Percentiles rank a stretch among this genome's conserved stretches.
phyloP scores from a whole-genome alignment of 768 basidiomycete species.

The Daedaleopsis sinensis region DNA sequence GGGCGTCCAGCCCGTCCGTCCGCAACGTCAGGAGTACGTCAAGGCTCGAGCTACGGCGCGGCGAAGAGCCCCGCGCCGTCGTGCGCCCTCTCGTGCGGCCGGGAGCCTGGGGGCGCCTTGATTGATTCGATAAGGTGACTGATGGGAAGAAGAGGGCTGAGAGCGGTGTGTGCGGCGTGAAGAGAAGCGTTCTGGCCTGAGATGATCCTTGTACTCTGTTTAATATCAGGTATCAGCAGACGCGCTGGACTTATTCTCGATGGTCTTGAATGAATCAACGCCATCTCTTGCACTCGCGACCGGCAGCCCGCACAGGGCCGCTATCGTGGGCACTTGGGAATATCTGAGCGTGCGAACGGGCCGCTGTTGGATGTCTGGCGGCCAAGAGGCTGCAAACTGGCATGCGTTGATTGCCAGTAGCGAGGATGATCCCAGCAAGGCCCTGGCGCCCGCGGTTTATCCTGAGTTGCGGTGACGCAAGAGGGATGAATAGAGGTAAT shows the following conservation, averaged over 20 bases:
- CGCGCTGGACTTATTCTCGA: slow-evolving; percentile 14
- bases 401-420: slow-evolving; percentile 1
- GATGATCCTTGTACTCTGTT: slow-evolving; percentile 9
- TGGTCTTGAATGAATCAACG: not conserved
- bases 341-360: slow-evolving; percentile 10
- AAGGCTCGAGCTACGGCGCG: not conserved
- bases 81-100: not conserved
- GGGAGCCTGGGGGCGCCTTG: slow-evolving; percentile 15
- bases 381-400: not conserved
- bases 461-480: slow-evolving; percentile 1
- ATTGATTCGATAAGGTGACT: slow-evolving; percentile 28
- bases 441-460: slow-evolving; percentile 10
- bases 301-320: slow-evolving; percentile 2
- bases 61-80: not conserved
- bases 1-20: slow-evolving; percentile 15
- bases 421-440: slow-evolving; percentile 18
- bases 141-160: slow-evolving; percentile 22
- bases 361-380: slow-evolving; percentile 3
- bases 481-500: slow-evolving; percentile 9
- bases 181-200: slow-evolving; percentile 18
- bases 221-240: slow-evolving; percentile 2
- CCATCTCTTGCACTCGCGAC: slow-evolving; percentile 18
- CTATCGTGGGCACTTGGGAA: not conserved
- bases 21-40: slow-evolving; percentile 27
- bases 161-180: slow-evolving; percentile 21